phyloP scores from a whole-genome alignment of 2,329 filamentous ascomycete genomes.

The Trematosphaeria pertusa region DNA sequence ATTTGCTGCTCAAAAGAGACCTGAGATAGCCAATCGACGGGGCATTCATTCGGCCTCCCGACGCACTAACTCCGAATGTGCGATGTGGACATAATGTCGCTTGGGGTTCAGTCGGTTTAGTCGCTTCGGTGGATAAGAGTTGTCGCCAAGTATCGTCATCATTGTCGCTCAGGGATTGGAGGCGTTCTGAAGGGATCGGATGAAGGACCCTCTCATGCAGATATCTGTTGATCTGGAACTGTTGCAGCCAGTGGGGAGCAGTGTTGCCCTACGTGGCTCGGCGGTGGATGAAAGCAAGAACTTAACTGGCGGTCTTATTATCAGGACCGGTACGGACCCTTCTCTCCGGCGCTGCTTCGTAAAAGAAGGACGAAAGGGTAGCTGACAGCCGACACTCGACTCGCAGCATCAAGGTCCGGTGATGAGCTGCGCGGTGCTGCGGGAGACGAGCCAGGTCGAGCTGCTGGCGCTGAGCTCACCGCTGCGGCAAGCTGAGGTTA shows the following conservation, averaged over 20 bases:
- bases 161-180: conserved; percentile 20
- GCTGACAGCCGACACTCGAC: conserved; percentile 27
- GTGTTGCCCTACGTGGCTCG: conserved; percentile 18
- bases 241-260: conserved; percentile 19
- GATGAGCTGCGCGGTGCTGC: conserved; percentile 1
- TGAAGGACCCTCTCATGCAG: conserved; percentile 13
- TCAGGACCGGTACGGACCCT: conserved; percentile 28
- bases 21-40: too few species aligned
- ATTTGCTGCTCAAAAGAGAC: conserved; percentile 1
- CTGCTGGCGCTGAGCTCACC: conserved; percentile 13
- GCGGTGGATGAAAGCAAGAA: conserved; percentile 22
- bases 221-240: conserved; percentile 18
- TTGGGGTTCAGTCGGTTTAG: neutral
- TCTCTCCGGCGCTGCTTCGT: conserved; percentile 28
- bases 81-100: conserved; percentile 6
- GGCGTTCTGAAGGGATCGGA: conserved; percentile 6
- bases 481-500: conserved; percentile 19
- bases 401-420: conserved; percentile 4
- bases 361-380: conserved; percentile 25
- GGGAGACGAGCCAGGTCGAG: conserved; percentile 1
- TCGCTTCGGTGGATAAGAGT: conserved; percentile 6
- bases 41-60: too few species aligned
- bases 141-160: conserved; percentile 12
- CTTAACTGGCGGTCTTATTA: conserved; percentile 19
- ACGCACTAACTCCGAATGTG: too few species aligned